Conservation (phyloP, 176 grass and related monocot genomes). For the Hordeum vulgare region DNA sequence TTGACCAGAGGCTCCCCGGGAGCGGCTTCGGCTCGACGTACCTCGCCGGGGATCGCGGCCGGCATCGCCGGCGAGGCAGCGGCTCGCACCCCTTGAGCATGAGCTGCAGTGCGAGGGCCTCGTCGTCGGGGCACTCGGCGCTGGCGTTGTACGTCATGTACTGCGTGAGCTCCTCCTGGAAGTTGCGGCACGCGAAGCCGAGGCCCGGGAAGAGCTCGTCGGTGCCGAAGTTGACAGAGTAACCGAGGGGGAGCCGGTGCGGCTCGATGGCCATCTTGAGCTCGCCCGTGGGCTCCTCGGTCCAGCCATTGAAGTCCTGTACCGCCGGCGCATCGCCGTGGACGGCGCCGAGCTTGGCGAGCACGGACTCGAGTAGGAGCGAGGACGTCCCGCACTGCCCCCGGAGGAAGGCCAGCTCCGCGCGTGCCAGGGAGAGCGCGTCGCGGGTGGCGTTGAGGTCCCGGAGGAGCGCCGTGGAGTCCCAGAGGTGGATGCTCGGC, state of each 20-base stretch:
- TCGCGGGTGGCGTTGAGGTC: conserved; percentile 61
- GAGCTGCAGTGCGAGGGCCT: conserved; percentile 53
- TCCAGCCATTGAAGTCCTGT: conserved; percentile 43
- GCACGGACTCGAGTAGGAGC: conserved; percentile 58
- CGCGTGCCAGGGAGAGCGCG: conserved; percentile 25
- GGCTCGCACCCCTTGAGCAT: conserved; percentile 83
- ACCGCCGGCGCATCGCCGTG: conserved; percentile 33
- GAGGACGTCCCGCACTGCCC: conserved; percentile 51
- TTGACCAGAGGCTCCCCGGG: conserved; percentile 61
- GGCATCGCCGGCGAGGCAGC: conserved; percentile 66
- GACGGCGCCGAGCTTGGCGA: conserved; percentile 40
- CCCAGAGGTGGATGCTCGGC: conserved; percentile 67
- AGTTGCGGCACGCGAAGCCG: conserved; percentile 68
- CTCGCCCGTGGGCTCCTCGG: conserved; percentile 47
- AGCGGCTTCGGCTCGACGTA: conserved; percentile 46
- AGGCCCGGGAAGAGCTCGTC: conserved; percentile 59
- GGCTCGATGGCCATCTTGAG: conserved; percentile 60
- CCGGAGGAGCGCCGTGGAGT: conserved; percentile 40
- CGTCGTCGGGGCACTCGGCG: conserved; percentile 61
- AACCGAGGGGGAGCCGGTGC: conserved; percentile 59
- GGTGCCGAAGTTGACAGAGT: conserved; percentile 46
- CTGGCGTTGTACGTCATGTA: conserved; percentile 53
- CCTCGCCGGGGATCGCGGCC: conserved; percentile 41
- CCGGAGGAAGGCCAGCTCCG: conserved; percentile 36
- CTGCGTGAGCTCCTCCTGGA: conserved; percentile 62